Conservation (phyloP, 305 asterid genomes). For the Fraxinus albicans region DNA sequence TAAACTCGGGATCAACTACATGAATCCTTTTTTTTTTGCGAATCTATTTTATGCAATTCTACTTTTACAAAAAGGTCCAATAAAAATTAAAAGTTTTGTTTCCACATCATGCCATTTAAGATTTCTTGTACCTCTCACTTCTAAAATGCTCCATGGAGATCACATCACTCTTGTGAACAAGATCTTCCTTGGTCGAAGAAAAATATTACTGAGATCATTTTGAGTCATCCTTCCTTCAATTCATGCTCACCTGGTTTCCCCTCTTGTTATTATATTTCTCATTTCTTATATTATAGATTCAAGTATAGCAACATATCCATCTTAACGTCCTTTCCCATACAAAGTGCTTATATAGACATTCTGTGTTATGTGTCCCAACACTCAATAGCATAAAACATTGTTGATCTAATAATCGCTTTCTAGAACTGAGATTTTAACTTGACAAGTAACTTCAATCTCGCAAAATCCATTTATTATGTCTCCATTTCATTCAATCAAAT, state of each 20-base stretch:
- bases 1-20: neutral
- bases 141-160: neutral
- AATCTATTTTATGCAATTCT: neutral
- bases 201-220: neutral
- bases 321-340: neutral
- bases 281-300: neutral
- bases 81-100: neutral
- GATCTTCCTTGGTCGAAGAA: neutral
- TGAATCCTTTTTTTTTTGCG: neutral
- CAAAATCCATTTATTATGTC: neutral
- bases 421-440: neutral
- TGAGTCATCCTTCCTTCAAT: neutral
- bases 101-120: neutral
- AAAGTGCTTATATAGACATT: neutral
- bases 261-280: neutral
- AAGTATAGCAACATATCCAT: neutral
- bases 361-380: neutral
- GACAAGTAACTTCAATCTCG: neutral
- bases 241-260: neutral
- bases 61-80: neutral
- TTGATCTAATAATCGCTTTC: neutral
- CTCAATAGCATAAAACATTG: neutral
- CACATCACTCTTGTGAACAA: neutral
- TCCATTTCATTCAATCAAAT: neutral
- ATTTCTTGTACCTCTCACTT: neutral